Conservation (phyloP, 176 grass and related monocot species). For the Aegilops sharonensis region DNA sequence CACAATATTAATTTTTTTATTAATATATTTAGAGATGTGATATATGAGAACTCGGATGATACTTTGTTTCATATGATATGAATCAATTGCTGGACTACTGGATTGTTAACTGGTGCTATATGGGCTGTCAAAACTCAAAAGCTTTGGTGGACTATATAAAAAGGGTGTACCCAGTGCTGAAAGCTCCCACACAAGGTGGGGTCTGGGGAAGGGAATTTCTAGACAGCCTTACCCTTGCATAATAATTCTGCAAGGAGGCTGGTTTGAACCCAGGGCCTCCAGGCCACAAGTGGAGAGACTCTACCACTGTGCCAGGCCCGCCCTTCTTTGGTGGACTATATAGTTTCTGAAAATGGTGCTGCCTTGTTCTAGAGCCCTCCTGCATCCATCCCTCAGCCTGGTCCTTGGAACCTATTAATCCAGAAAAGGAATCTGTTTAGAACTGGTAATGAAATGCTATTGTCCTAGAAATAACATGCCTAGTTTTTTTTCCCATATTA, state of each 20-base stretch:
- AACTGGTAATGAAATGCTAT: slow-evolving; percentile 7
- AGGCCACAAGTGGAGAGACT: too few relatives aligned
- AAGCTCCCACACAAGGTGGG: too few relatives aligned
- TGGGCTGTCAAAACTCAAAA: slow-evolving; percentile 1
- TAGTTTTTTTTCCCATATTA: background rate
- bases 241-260: too few relatives aligned
- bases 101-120: slow-evolving; percentile 2
- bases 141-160: slow-evolving; percentile 3
- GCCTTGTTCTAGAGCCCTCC: slow-evolving; percentile 19
- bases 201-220: too few relatives aligned
- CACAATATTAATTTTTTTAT: background rate
- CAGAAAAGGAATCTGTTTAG: slow-evolving; percentile 24
- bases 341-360: slow-evolving; percentile 23
- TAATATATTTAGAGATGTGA: background rate
- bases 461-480: slow-evolving; percentile 33
- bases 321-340: background rate
- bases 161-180: too few relatives aligned
- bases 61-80: slow-evolving; percentile 22
- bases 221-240: too few relatives aligned
- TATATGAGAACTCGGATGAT: background rate
- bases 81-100: slow-evolving; percentile 23
- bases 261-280: too few relatives aligned
- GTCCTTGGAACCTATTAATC: slow-evolving; percentile 52
- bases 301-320: too few relatives aligned
- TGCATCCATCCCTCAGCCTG: slow-evolving; percentile 39